These are phyloP conservation scores for Phellopilus nigrolimitatus DNA, from an alignment of 1,284 basidiomycete genomes.

Conservation along the genomic window DNA sequence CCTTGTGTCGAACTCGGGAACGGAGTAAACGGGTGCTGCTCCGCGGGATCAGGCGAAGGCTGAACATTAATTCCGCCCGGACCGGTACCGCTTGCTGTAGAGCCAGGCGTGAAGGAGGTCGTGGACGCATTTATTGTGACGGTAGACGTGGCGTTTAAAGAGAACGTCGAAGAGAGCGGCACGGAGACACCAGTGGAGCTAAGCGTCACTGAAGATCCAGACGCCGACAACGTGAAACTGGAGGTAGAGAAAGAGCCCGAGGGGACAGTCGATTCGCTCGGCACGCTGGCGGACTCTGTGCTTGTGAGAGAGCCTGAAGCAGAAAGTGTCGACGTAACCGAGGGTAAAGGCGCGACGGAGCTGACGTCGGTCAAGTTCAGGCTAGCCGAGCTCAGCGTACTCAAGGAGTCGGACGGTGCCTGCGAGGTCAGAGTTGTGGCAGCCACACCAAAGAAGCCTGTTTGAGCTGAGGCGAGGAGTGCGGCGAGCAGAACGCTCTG, in stretches of 20 bases:
- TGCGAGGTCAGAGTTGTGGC: too few relatives aligned
- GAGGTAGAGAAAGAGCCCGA: not conserved
- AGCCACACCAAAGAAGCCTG: too few relatives aligned
- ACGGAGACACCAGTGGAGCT: constrained; percentile 16
- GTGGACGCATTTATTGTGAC: not conserved
- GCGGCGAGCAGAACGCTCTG: too few relatives aligned
- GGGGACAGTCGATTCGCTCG: not conserved
- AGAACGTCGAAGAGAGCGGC: constrained; percentile 15
- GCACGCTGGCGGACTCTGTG: constrained; percentile 1
- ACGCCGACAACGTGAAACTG: not conserved
- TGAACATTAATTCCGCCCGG: constrained; percentile 3
- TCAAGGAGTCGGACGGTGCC: too few relatives aligned
- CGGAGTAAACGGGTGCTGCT: constrained; percentile 1
- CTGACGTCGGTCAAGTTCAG: too few relatives aligned
- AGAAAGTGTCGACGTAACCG: too few relatives aligned
- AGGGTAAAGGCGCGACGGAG: too few relatives aligned
- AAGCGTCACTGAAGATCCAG: constrained; percentile 2
- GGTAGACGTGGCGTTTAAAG: constrained; percentile 4
- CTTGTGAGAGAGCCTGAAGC: too few relatives aligned
- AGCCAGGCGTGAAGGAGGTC: constrained; percentile 13
- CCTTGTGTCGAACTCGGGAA: constrained; percentile 9
- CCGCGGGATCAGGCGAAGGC: constrained; percentile 5
- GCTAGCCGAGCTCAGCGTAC: too few relatives aligned
- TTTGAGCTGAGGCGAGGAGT: too few relatives aligned
- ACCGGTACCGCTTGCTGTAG: constrained; percentile 14